phyloP scores from a whole-genome alignment of 768 basidiomycete genomes.

The Dioszegia crocea region DNA sequence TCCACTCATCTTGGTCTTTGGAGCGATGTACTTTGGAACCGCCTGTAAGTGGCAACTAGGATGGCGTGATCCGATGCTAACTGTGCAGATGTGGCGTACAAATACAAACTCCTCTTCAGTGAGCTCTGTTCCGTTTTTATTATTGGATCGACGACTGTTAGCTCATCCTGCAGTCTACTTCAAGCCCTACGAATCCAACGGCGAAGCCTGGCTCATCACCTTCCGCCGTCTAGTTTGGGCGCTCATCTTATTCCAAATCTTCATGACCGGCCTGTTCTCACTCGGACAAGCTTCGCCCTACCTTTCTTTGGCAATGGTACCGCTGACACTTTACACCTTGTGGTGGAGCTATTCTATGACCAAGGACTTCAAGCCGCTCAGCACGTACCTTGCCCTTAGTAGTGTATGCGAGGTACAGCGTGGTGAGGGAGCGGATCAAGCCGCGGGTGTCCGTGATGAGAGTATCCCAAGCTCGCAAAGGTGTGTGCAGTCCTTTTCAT shows the following conservation, averaged over 20 bases:
- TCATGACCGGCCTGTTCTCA: constrained; percentile 96
- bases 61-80: not conserved
- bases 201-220: constrained; percentile 96
- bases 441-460: constrained; percentile 67
- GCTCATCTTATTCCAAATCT: constrained; percentile 83
- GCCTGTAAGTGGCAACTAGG: constrained; percentile 54
- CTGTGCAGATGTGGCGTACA: constrained; percentile 76
- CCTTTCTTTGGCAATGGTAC: constrained; percentile 63
- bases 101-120: constrained; percentile 96
- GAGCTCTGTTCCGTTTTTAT: constrained; percentile 39
- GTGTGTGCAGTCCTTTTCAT: constrained; percentile 50
- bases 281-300: constrained; percentile 52
- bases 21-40: constrained; percentile 92
- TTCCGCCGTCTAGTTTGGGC: constrained; percentile 90
- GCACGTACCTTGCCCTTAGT: constrained; percentile 77
- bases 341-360: constrained; percentile 78
- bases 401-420: constrained; percentile 72
- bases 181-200: constrained; percentile 95
- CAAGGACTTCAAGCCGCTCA: constrained; percentile 64
- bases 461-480: constrained; percentile 87
- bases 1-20: constrained; percentile 89
- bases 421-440: constrained; percentile 78
- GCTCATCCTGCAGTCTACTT: constrained; percentile 69
- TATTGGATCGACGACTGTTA: not conserved
- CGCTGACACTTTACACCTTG: constrained; percentile 69